Evolutionary conservation across 2,329 filamentous ascomycete species (phyloP), one percentile per base, ranked within the genome.

Genomic region (Ambrosiella cleistominuta): DNA sequence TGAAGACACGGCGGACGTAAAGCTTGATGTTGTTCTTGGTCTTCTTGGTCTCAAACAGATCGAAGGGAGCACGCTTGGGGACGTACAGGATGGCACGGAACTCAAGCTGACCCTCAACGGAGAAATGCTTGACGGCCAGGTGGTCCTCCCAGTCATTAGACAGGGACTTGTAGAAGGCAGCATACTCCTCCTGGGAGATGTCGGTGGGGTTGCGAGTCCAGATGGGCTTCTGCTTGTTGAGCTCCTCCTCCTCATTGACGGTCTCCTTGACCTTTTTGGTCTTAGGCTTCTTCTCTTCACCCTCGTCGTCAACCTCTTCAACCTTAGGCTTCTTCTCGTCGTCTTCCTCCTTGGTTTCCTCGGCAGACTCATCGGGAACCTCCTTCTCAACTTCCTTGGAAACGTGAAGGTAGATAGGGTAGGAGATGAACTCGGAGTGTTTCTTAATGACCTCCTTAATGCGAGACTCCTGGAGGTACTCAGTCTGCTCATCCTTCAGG

Each of bases 21-120:
- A 98, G 85, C 86, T 98, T 98, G 83, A 98, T 97, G 86, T 98
- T 98, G 87, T 97, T 98, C 89, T 98, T 98, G 71, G 91, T 96
- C 86, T 96, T 95, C 88, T 98, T 98, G 72, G 91, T 96, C 86
- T 98, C 93, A 74, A 98, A 98, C 63, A 98, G 87, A 71, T 98
- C 93, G 74, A 98, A 98, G 68, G 93, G 93, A 74, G 93, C 93
- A 69, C 93, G 91, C 88, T 98, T 97, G 72, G 93, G 93, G 58
- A 98, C 91, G 80, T 94, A 98, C 72, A 98, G 89, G 75, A 98
- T 95, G 65, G 93, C 93, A 65, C 91, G 91, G 89, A 98, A 98
- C 79, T 98, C 93, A 66, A 98, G 90, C 80, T 97, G 93, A 84
- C 93, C 93, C 81, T 98, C 93, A 64, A 98, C 93, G 63, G 93